Evolutionary conservation across 192 early-diverging fungal genomes (phyloP), one percentile per base, ranked within the genome.

Genomic region (Obelidium mucronatum): DNA sequence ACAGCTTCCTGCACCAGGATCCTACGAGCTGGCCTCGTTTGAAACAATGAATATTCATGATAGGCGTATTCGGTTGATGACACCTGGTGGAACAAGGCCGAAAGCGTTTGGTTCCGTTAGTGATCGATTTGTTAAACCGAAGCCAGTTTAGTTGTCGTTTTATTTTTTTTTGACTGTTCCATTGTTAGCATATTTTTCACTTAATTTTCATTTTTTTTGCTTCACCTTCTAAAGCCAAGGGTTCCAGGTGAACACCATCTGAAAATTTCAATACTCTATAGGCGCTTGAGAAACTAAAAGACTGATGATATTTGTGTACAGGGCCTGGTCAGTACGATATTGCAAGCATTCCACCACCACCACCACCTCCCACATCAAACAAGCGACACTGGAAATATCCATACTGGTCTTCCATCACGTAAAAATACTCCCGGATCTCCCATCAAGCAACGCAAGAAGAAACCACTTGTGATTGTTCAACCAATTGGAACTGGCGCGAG

Each of bases 1-100:
- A 55, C 31, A 39, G 17, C 48, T 48, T 30, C 83, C 84, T 5
- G 81, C 84, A 1, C 81, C 81, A 5, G 86, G 86, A 2, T 80
- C 79, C 2, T 87, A 87, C 70, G 82, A 83, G 30, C 48, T 87
- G 1, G 79, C 80, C 3, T 73, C 65, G n/a, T 56, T 76, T 67
- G 64, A 67, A 31, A 39, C 61, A 3, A 67, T 67, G 42, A 37
- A 19, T 35, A 15, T 28, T 4, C 26, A 39, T 55, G 51, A 67
- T 17, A 31, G 31, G 19, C 78, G 68, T 72, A 74, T 63, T 69
- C 78, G 17, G 58, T 54, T 37, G 36, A 62, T 33, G 65, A 79
- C 31, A 35, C 78, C 31, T 51, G 70, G 54, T 77, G 82, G 63
- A 52, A 26, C 24, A 28, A n/a, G 56, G 31, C 73, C 60, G 67